Evolutionary conservation across 2,329 filamentous ascomycete genomes (phyloP), one percentile per base, ranked within the genome.

Genomic region (Penicillium paneum): DNA sequence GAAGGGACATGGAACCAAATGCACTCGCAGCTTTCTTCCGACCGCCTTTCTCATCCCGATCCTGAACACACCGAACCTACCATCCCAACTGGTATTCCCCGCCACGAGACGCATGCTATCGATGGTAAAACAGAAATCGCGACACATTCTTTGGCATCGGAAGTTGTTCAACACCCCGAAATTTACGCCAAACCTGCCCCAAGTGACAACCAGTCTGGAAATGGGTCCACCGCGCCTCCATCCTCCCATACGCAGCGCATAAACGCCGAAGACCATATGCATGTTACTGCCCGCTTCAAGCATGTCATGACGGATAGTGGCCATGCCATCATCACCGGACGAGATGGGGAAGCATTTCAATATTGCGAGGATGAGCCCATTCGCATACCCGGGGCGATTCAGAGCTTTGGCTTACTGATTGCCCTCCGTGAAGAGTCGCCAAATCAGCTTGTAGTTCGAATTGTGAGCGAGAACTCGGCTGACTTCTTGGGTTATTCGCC

Each of bases 321-420:
- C 0, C 90, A 96, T 73, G 85, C 88, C 26, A 83, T 96, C 29
- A 89, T 96, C 50, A 94, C 90, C 0, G 91, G 91, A 6, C 81
- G 88, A 52, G 85, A 90, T 49, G 87, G 85, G 2, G 81, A 84
- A 2, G 83, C 81, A 0, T 75, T 94, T 41, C 89, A 95, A 67
- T 82, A 85, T 49, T 96, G 91, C 67, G 91, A 96, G 71, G 91
- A 96, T 65, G 91, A 96, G 65, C 91, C 91, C 0, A 96, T 96
- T 26, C 90, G 93, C 61, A 87, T 91, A 1, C 91, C 91, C 0
- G 69, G 91, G 19, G 90, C 91, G 1, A 77, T 96, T 11, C 91
- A 96, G 69, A 80, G 83, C 1, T 96, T 96, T 63, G 91, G 91
- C 1, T 78, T 89, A 4, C 76, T 96, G 24, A 65, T 96, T 31